phyloP scores from a whole-genome alignment of 2,329 filamentous ascomycete genomes.

The Diaporthe velutina region DNA sequence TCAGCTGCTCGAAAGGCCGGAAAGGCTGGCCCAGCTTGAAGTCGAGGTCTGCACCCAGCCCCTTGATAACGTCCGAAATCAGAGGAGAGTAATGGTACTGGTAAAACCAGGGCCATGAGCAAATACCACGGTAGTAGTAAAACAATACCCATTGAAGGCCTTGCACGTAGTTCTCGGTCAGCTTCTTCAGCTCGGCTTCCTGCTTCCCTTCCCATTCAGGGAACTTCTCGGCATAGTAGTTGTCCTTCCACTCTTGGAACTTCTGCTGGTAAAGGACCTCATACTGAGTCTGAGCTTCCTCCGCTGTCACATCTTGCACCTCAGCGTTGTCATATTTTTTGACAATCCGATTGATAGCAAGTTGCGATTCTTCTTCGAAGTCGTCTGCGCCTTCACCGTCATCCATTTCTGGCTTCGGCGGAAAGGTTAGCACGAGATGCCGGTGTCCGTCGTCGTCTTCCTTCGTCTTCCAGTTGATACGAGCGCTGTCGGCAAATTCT shows the following conservation, averaged over 20 bases:
- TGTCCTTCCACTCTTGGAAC: constrained; percentile 93
- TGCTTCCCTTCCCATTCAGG: constrained; percentile 87
- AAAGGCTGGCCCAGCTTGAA: constrained; percentile 97
- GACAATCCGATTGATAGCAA: constrained; percentile 87
- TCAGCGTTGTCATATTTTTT: constrained; percentile 92
- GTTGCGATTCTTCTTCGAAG: constrained; percentile 85
- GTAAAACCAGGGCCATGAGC: constrained; percentile 99
- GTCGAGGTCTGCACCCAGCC: constrained; percentile 86
- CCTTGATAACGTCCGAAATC: constrained; percentile 91
- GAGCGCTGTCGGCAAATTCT: constrained; percentile 78
- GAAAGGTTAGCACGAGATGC: constrained; percentile 65
- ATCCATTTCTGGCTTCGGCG: constrained; percentile 51
- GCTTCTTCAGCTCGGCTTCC: constrained; percentile 78
- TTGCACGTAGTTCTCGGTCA: constrained; percentile 97
- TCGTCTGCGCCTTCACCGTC: constrained; percentile 78
- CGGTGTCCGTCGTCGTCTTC: constrained; percentile 69
- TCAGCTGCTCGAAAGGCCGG: constrained; percentile 93
- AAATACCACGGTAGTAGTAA: constrained; percentile 98
- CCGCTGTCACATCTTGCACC: constrained; percentile 82
- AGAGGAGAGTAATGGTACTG: constrained; percentile 96
- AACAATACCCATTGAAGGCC: constrained; percentile 97
- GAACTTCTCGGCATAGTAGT: constrained; percentile 93
- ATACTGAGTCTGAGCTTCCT: constrained; percentile 83
- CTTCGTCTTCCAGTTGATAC: constrained; percentile 69
- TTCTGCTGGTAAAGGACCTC: constrained; percentile 90